Percentiles rank a stretch among this genome's conserved stretches.
Conservation (phyloP, 371 early-diverging fungal genomes). For the Zopfochytrium polystomum region DNA sequence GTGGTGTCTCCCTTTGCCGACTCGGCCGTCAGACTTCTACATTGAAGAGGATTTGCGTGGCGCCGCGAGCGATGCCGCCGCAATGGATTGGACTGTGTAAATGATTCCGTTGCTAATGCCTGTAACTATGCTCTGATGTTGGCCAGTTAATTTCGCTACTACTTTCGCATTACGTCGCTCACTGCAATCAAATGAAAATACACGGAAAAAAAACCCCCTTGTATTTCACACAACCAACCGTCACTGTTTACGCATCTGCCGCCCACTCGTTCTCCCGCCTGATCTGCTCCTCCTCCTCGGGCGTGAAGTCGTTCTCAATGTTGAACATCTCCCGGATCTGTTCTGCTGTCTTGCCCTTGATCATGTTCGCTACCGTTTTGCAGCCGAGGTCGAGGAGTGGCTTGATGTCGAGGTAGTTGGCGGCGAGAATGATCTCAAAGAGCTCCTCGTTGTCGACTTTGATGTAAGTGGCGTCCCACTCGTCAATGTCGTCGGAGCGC, state of each 20-base stretch:
- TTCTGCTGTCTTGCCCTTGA: constrained; percentile 47
- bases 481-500: constrained; percentile 46
- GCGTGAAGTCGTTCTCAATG: constrained; percentile 89
- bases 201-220: background rate
- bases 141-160: too few relatives aligned
- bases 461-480: constrained; percentile 49
- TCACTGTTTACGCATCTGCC: constrained; percentile 64
- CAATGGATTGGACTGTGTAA: too few relatives aligned
- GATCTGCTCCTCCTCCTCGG: constrained; percentile 82
- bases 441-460: constrained; percentile 50
- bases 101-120: too few relatives aligned
- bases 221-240: background rate
- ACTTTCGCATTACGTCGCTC: too few relatives aligned
- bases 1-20: too few relatives aligned
- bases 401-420: constrained; percentile 57
- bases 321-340: constrained; percentile 69
- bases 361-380: constrained; percentile 55
- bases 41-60: too few relatives aligned
- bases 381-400: constrained; percentile 57
- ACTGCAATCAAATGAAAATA: too few relatives aligned
- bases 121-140: too few relatives aligned
- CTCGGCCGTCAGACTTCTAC: too few relatives aligned
- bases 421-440: constrained; percentile 56
- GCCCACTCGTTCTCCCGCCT: constrained; percentile 82
- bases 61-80: too few relatives aligned